Base-by-base conservation (phyloP, 2,329 filamentous ascomycete species). In the Lasiodiplodia citricola region DNA sequence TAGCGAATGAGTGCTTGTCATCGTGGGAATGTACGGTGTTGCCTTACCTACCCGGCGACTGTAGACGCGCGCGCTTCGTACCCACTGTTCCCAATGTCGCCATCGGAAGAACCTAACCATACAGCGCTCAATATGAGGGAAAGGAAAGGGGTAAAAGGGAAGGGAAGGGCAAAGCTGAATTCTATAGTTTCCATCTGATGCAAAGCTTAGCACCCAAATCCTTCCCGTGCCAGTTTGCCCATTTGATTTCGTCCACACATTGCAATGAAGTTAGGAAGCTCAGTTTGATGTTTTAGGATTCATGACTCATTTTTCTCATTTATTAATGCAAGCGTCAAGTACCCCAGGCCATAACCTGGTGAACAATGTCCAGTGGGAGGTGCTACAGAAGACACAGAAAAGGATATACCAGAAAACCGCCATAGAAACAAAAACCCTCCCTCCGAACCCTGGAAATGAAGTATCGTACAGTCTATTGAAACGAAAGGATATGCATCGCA, bases 391-490 rank as follows among this genome's bases (percentile, higher is more conserved):
- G 18, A n/a, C 18, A 47, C 25, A 21, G 14, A 60, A 13, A 60
- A 35, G 60, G 60, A 64, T 64, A 64, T 64, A 64, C 60, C 51
- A 52, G 21, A 38, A 52, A 52, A n/a, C 21, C 28, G 37, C 37
- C n/a, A 28, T 18, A n/a, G 25, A 63, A 38, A 35, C 21, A 63
- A 21, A 60, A 28, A 16, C n/a, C 58, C 47, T 21, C 10, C 31
- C 31, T 21, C 16, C 14, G 10, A 25, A 23, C n/a, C 21, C 21
- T 21, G 31, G 28, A 10, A 31, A 18, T n/a, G 23, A 37, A 25
- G 18, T 64, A 52, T 52, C 18, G 25, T 64, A 64, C 60, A 64
- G 60, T 54, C 60, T 64, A 64, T 52, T 31, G 38, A 38, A 21
- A 28, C 16, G 37, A 11, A 21, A 54, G 18, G 13, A 28, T 50